Percentiles rank a stretch among this genome's conserved stretches.
These are phyloP conservation scores for Kalaharituber pfeilii DNA, from an alignment of 2,329 filamentous ascomycete genomes.

Conservation along the genomic window DNA sequence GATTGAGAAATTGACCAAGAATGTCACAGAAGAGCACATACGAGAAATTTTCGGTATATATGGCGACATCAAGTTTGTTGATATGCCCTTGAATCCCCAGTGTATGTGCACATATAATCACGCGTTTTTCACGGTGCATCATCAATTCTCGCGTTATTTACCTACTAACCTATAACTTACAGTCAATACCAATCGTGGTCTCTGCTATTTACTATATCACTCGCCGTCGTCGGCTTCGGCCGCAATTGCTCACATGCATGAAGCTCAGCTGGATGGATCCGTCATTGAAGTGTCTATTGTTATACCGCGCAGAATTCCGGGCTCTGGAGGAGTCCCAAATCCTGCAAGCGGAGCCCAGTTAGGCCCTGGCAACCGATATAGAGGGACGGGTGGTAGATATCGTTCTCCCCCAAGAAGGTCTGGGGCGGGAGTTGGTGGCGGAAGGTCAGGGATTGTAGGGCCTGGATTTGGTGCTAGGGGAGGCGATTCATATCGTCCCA, in stretches of 20 bases:
- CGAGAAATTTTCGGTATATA: conserved; percentile 84
- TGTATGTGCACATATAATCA: conserved; percentile 46
- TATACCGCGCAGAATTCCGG: conserved; percentile 65
- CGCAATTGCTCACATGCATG: conserved; percentile 93
- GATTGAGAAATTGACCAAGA: conserved; percentile 88
- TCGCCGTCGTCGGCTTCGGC: conserved; percentile 63
- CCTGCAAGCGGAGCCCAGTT: conserved; percentile 46
- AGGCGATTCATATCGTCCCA: conserved; percentile 45
- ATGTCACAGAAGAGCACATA: conserved; percentile 74
- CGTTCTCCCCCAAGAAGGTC: conserved; percentile 23
- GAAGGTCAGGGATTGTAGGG: conserved; percentile 26
- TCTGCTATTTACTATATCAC: conserved; percentile 76
- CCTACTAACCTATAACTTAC: conserved; percentile 17
- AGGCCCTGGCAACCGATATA: conserved; percentile 8
- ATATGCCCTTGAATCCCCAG: conserved; percentile 73
- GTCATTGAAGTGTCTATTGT: conserved; percentile 78
- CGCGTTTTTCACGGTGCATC: not conserved
- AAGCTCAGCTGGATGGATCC: conserved; percentile 77
- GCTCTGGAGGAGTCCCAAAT: conserved; percentile 27
- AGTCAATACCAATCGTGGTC: conserved; percentile 83
- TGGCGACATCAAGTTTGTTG: conserved; percentile 68
- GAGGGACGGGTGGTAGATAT: conserved; percentile 25
- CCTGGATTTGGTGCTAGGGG: conserved; percentile 27
- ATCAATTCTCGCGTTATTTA: not conserved
- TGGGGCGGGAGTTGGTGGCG: conserved; percentile 9